These are phyloP conservation scores for Kazachstania bromeliacearum DNA, from an alignment of 805 yeast species.

Conservation along the genomic window DNA sequence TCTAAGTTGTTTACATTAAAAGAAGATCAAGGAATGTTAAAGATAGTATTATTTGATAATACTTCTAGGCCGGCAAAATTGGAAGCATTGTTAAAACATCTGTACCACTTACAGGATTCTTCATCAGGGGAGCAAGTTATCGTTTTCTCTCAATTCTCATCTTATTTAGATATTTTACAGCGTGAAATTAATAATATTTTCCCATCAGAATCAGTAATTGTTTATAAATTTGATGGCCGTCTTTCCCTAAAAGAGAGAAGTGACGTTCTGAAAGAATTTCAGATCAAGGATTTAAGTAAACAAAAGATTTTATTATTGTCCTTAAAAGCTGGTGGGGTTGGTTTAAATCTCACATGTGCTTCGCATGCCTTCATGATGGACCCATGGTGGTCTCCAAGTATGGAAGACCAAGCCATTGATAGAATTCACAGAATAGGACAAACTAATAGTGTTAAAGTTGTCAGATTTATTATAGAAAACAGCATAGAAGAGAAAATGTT, in stretches of 20 bases:
- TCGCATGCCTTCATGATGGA: constrained; percentile 84
- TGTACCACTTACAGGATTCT: constrained; percentile 43
- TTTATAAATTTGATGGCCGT: constrained; percentile 77
- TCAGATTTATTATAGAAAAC: constrained; percentile 70
- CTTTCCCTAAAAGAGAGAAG: constrained; percentile 57
- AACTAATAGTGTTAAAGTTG: constrained; percentile 55
- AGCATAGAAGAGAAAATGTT: constrained; percentile 87
- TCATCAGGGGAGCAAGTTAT: constrained; percentile 65
- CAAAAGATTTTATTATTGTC: constrained; percentile 55
- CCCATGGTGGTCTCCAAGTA: constrained; percentile 95
- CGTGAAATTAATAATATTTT: constrained; percentile 47
- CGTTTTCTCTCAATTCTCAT: constrained; percentile 85
- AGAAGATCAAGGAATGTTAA: constrained; percentile 18
- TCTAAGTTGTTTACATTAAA: constrained; percentile 33
- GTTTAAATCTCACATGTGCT: constrained; percentile 78
- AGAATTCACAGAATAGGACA: constrained; percentile 90
- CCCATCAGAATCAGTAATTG: constrained; percentile 18
- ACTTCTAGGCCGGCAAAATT: constrained; percentile 57
- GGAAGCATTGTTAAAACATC: constrained; percentile 54
- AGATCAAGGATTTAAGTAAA: constrained; percentile 20
- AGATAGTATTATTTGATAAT: constrained; percentile 19
- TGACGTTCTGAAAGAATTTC: constrained; percentile 49
- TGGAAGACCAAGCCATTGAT: constrained; percentile 87
- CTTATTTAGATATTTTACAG: constrained; percentile 68
- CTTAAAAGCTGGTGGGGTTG: constrained; percentile 91